Percentiles rank a stretch among this genome's conserved stretches.
phyloP scores from a whole-genome alignment of 805 yeast species.

The Crinitomyces ghanaensis region DNA sequence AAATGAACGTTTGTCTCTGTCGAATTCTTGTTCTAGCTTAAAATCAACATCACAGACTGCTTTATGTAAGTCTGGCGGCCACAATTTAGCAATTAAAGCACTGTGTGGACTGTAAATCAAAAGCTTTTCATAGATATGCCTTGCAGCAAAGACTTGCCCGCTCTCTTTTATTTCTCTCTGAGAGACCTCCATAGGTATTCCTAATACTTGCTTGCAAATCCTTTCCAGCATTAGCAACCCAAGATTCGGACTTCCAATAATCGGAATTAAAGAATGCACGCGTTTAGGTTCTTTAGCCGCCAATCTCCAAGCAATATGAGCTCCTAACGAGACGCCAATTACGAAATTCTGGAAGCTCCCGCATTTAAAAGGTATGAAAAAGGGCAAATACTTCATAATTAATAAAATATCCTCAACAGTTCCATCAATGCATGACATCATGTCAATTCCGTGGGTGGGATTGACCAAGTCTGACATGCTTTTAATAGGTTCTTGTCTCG shows the following conservation, averaged over 20 bases:
- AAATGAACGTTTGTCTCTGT: constrained; percentile 15
- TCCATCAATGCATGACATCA: constrained; percentile 39
- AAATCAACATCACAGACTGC: constrained; percentile 9
- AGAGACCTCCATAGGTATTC: not conserved
- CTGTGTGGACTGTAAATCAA: constrained; percentile 2
- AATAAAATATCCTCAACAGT: constrained; percentile 34
- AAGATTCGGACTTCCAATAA: constrained; percentile 40
- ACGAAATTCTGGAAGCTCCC: constrained; percentile 26
- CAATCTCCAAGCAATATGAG: constrained; percentile 41
- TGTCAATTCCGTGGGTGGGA: constrained; percentile 36
- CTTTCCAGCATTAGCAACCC: constrained; percentile 33
- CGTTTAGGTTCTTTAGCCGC: constrained; percentile 21
- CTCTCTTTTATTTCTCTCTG: no score
- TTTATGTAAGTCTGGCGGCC: constrained; percentile 10
- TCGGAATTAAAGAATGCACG: constrained; percentile 33
- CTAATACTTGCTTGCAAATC: constrained; percentile 2
- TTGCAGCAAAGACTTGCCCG: constrained; percentile 11
- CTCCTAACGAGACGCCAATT: constrained; percentile 46
- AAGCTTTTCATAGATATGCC: not conserved
- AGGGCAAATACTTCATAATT: constrained; percentile 36
- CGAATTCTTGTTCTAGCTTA: constrained; percentile 7
- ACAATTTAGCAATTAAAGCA: not conserved
- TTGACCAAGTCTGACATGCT: not conserved
- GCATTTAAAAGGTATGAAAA: constrained; percentile 17
- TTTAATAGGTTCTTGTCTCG: constrained; percentile 2